phyloP scores from a whole-genome alignment of 352 stramenopile species.

The Globisporangium spinosum region DNA sequence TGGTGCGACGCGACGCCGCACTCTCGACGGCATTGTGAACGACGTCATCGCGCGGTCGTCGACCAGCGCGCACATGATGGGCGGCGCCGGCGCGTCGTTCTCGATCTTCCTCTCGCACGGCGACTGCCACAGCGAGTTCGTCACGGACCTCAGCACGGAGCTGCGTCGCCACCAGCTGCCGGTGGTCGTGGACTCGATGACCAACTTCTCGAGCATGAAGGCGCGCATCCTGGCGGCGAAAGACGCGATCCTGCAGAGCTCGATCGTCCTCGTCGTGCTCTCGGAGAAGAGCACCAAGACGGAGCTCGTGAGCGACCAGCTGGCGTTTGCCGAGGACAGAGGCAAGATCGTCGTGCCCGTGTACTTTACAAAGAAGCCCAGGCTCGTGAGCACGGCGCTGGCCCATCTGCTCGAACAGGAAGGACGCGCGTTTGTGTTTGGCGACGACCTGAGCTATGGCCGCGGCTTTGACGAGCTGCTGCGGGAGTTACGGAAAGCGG shows the following conservation, averaged over 20 bases:
- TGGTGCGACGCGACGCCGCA: constrained; percentile 13
- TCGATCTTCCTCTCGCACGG: constrained; percentile 79
- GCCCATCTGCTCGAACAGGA: constrained; percentile 34
- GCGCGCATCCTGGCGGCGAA: constrained; percentile 73
- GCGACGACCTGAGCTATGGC: constrained; percentile 59
- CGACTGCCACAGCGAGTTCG: constrained; percentile 69
- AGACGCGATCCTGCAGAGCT: constrained; percentile 69
- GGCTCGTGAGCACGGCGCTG: constrained; percentile 39
- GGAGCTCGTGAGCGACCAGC: constrained; percentile 77
- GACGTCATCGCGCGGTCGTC: constrained; percentile 38
- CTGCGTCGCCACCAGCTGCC: constrained; percentile 43
- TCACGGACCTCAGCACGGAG: constrained; percentile 48
- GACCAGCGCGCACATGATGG: constrained; percentile 1
- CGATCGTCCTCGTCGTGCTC: constrained; percentile 68
- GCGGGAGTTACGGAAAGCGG: constrained; percentile 31
- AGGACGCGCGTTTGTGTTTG: constrained; percentile 44
- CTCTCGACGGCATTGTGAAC: constrained; percentile 55
- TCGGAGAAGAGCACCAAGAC: constrained; percentile 74
- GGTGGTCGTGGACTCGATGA: constrained; percentile 63
- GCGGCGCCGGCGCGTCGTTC: constrained; percentile 17
- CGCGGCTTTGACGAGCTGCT: constrained; percentile 58
- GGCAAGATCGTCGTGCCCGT: constrained; percentile 73
- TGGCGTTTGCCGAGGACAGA: constrained; percentile 82
- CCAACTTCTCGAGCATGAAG: constrained; percentile 70
- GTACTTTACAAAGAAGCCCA: constrained; percentile 54